Conservation (phyloP, 2,329 filamentous ascomycete genomes). For the Endothia cerciana region DNA sequence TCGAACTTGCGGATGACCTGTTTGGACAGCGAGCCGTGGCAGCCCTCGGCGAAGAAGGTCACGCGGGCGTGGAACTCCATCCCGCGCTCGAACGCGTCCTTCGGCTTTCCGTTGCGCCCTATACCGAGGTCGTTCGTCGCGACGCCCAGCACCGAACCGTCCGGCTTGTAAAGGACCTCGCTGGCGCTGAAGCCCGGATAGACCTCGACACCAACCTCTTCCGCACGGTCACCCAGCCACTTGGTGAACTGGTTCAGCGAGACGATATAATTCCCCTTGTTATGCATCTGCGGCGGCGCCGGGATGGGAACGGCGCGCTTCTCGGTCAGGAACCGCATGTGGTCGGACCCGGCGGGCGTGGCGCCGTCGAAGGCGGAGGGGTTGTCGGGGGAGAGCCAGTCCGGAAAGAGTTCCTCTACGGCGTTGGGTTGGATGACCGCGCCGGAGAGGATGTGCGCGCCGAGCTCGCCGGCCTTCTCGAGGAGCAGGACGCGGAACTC, state of each 20-base stretch:
- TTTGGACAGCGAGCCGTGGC: conserved; percentile 93
- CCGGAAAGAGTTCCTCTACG: conserved; percentile 86
- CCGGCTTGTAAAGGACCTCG: conserved; percentile 83
- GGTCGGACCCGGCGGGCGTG: conserved; percentile 81
- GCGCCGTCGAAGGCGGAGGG: conserved; percentile 84
- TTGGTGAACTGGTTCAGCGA: conserved; percentile 93
- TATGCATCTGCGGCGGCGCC: conserved; percentile 95
- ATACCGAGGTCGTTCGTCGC: conserved; percentile 95
- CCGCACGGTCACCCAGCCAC: conserved; percentile 95
- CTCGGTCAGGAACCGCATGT: conserved; percentile 94
- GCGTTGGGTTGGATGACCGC: conserved; percentile 91
- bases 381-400: conserved; percentile 91
- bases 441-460: conserved; percentile 92
- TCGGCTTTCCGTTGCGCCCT: conserved; percentile 78
- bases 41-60: conserved; percentile 92
- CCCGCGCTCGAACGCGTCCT: conserved; percentile 89
- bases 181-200: conserved; percentile 96
- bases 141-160: conserved; percentile 90
- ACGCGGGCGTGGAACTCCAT: conserved; percentile 97
- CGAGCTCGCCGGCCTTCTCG: conserved; percentile 94
- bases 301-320: conserved; percentile 78
- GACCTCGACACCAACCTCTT: conserved; percentile 93
- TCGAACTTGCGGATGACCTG: conserved; percentile 95
- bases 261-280: conserved; percentile 96
- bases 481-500: conserved; percentile 91